phyloP scores from a whole-genome alignment of 2,329 filamentous ascomycete species.

The Apiospora malaysiana region DNA sequence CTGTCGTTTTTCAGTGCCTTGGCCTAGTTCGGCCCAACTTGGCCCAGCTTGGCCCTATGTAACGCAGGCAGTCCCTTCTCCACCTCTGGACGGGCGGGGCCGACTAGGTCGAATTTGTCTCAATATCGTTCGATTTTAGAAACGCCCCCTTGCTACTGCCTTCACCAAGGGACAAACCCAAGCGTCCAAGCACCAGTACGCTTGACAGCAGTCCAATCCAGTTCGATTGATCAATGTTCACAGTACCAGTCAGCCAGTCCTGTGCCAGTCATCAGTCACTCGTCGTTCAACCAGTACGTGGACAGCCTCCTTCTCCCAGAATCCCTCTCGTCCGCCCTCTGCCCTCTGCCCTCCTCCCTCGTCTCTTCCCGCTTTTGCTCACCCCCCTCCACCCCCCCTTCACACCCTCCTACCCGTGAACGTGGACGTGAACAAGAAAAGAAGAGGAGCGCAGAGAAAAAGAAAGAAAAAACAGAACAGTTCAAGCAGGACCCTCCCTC shows the following conservation, averaged over 20 bases:
- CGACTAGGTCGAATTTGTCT: slow-evolving; percentile 19
- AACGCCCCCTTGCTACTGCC: slow-evolving; percentile 8
- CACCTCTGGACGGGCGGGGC: slow-evolving; percentile 2
- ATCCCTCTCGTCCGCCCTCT: too few relatives aligned
- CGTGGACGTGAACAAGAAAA: not conserved
- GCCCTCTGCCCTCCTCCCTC: too few relatives aligned
- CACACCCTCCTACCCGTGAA: not conserved
- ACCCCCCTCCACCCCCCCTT: not conserved
- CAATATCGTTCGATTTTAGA: slow-evolving; percentile 20
- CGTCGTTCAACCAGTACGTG: too few relatives aligned
- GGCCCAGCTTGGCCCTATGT: too few relatives aligned
- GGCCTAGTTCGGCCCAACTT: too few relatives aligned
- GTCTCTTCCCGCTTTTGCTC: not conserved
- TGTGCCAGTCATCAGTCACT: too few relatives aligned
- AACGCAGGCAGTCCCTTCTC: not conserved
- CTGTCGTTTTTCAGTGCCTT: too few relatives aligned
- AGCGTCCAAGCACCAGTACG: not conserved
- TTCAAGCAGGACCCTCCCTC: not conserved
- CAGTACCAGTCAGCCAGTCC: not conserved
- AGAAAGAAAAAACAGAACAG: not conserved
- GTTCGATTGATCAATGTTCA: too few relatives aligned
- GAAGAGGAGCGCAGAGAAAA: not conserved
- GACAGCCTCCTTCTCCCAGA: too few relatives aligned
- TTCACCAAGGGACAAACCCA: not conserved
- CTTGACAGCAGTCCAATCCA: not conserved